Base-by-base conservation (phyloP, 2,329 filamentous ascomycete genomes). In the Aspergillus cejpii region DNA sequence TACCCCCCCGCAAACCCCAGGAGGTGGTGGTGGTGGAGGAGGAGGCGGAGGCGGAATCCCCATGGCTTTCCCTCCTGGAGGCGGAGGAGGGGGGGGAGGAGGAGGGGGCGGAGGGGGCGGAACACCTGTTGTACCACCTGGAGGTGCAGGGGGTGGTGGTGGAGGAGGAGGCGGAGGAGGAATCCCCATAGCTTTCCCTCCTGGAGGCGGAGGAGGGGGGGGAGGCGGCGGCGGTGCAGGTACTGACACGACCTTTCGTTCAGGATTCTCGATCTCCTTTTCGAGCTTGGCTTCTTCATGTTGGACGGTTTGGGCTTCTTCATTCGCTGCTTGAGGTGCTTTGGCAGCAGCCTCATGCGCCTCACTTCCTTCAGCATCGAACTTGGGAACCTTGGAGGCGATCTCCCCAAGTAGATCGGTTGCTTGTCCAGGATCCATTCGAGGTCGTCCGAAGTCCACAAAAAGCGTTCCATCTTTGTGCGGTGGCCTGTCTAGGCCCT, bases 351-450 rank as follows among this genome's bases (percentile, higher is more conserved):
- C 39, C 17, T 53, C 47, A 17, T 45, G 51, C 12, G 48, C 44
- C 33, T 52, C 52, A 11, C 29, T 48, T 31, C 58, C 54, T 40
- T 58, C 57, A 4, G 47, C 55, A 83, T 81, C 84, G 56, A 89
- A 85, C 61, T 84, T 87, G 37, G 75, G 84, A 59, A 91, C 78
- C 68, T 85, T 92, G 40, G 82, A 79, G 26, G 81, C 78, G 54
- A 95, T 83, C 66, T 95, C 75, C 72, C 76, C 69, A 73, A 84
- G 60, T 70, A 91, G 64, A 62, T 81, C 72, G 74, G 81, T 72
- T 72, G 83, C 75, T 73, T 88, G 67, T 68, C 78, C 66, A 33
- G 74, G 68, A 48, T 75, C 74, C 61, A 83, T 71, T 59, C 78
- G 79, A 2, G 88, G 87, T 50, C 87, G 79, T 42, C 63, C 60